Percentiles rank a stretch among this genome's conserved stretches.
phyloP scores from a whole-genome alignment of 768 basidiomycete species.

The Mycena rosella region DNA sequence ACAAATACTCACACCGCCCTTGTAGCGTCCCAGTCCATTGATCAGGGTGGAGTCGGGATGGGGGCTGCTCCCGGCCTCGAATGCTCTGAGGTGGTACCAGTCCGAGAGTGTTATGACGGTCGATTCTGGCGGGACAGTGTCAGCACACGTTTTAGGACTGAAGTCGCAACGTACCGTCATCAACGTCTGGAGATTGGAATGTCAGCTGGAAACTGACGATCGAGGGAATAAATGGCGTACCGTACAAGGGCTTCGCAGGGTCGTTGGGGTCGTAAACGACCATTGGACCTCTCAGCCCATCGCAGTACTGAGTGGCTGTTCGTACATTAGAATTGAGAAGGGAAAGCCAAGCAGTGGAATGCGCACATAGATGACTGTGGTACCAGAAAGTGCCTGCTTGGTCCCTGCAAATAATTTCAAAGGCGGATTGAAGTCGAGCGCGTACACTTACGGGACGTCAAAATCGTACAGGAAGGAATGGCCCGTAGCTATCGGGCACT shows the following conservation, averaged over 20 bases:
- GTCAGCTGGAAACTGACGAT: too few relatives aligned
- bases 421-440: too few relatives aligned
- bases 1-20: too few relatives aligned
- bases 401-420: too few relatives aligned
- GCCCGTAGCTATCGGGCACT: conserved; percentile 26
- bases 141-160: too few relatives aligned
- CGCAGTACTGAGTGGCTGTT: neutral
- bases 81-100: conserved; percentile 44
- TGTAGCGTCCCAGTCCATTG: too few relatives aligned
- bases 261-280: conserved; percentile 56
- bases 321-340: too few relatives aligned
- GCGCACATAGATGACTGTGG: conserved; percentile 47
- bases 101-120: conserved; percentile 63
- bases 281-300: neutral
- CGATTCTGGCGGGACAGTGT: conserved; percentile 45
- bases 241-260: conserved; percentile 44
- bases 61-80: too few relatives aligned
- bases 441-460: conserved; percentile 38
- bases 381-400: conserved; percentile 63
- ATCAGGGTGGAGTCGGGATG: conserved; percentile 38
- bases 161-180: too few relatives aligned
- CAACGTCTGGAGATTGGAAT: too few relatives aligned
- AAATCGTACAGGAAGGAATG: conserved; percentile 49
- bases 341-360: neutral
- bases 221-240: too few relatives aligned